These are phyloP conservation scores for Ustilaginoidea virens DNA, from an alignment of 2,329 filamentous ascomycete genomes.

Conservation along the genomic window DNA sequence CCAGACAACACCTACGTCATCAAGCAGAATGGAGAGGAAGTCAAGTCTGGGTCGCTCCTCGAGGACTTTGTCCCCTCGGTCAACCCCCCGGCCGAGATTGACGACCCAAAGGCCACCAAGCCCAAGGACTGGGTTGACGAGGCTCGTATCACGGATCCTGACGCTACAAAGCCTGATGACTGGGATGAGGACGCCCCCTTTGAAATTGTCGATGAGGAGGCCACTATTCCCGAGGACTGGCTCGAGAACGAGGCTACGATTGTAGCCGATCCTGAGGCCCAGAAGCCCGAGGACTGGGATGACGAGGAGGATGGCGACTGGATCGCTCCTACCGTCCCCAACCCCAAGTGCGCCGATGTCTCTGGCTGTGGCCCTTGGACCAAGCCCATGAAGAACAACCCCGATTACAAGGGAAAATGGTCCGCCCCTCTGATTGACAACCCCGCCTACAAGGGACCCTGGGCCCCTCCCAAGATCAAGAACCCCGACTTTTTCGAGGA, in stretches of 20 bases:
- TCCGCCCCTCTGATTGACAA: slow-evolving; percentile 85
- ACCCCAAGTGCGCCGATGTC: slow-evolving; percentile 88
- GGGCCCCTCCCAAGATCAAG: slow-evolving; percentile 88
- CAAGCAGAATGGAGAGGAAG: slow-evolving; percentile 75
- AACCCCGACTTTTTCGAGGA: slow-evolving; percentile 97
- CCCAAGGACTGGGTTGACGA: slow-evolving; percentile 93
- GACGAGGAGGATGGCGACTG: slow-evolving; percentile 99
- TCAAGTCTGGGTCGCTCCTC: slow-evolving; percentile 79
- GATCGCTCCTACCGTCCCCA: slow-evolving; percentile 76
- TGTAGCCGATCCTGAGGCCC: slow-evolving; percentile 80
- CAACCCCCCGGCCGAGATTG: slow-evolving; percentile 90
- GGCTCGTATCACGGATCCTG: slow-evolving; percentile 77
- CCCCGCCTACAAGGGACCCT: slow-evolving; percentile 92
- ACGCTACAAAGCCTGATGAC: slow-evolving; percentile 91
- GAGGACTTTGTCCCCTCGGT: slow-evolving; percentile 90
- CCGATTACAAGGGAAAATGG: slow-evolving; percentile 99
- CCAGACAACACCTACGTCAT: slow-evolving; percentile 93
- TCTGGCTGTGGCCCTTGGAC: slow-evolving; percentile 92
- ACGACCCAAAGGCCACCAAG: slow-evolving; percentile 86
- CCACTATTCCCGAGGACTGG: slow-evolving; percentile 88
- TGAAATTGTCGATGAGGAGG: slow-evolving; percentile 89
- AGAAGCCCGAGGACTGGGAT: slow-evolving; percentile 99
- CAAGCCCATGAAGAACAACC: slow-evolving; percentile 86
- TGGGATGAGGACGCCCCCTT: slow-evolving; percentile 98
- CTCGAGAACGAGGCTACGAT: slow-evolving; percentile 74